phyloP scores from a whole-genome alignment of 176 grass and related monocot genomes.

The Oryza australiensis region DNA sequence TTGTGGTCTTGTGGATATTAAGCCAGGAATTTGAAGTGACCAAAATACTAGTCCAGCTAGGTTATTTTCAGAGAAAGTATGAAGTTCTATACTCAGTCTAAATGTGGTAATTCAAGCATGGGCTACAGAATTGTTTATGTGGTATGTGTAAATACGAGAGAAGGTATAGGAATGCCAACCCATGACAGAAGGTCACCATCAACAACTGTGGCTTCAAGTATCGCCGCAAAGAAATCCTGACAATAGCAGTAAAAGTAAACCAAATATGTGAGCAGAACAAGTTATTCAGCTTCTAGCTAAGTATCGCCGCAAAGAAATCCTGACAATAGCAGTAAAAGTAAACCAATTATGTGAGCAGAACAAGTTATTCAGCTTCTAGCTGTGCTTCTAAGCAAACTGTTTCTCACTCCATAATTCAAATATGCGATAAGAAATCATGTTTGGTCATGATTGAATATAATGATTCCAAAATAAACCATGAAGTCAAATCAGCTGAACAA shows the following conservation, averaged over 20 bases:
- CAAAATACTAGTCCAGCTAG: neutral
- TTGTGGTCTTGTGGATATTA: neutral
- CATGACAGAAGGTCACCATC: slow-evolving; percentile 74
- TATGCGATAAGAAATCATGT: neutral
- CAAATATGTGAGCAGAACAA: neutral
- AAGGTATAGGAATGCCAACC: slow-evolving; percentile 43
- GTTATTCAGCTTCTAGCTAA: slow-evolving; percentile 12
- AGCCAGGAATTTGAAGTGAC: neutral
- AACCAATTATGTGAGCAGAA: neutral
- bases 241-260: neutral
- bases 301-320: slow-evolving; percentile 65
- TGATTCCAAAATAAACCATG: neutral
- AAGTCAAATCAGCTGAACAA: neutral
- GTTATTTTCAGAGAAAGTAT: neutral
- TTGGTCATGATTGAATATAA: neutral
- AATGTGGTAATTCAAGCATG: neutral
- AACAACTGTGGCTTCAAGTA: slow-evolving; percentile 55
- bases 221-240: slow-evolving; percentile 65
- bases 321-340: slow-evolving; percentile 12
- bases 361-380: neutral
- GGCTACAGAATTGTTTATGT: neutral
- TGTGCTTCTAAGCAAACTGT: neutral
- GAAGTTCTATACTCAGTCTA: neutral
- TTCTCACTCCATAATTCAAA: slow-evolving; percentile 14
- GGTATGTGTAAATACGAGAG: neutral